Evolutionary conservation across 345 rosid genomes (phyloP).

Genomic region (Moricandia moricandioides): DNA sequence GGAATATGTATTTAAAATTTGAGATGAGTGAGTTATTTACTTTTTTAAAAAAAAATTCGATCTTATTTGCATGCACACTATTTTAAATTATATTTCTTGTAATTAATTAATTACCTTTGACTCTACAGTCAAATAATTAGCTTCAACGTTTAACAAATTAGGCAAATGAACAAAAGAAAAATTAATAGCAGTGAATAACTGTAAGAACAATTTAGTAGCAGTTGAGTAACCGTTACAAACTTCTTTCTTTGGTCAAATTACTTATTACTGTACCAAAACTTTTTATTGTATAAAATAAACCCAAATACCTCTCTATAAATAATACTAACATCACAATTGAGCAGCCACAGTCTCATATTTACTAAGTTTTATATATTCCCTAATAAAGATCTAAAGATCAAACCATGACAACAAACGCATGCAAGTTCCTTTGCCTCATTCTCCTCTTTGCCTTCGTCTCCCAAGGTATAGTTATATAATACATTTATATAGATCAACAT

Average conservation of each 20-base stretch:
- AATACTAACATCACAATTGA: neutral
- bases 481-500: neutral
- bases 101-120: neutral
- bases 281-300: neutral
- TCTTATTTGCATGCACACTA: neutral
- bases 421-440: slow-evolving; percentile 9
- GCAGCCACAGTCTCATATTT: neutral
- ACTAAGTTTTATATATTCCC: neutral
- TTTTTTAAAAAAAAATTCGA: neutral
- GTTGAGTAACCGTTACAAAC: neutral
- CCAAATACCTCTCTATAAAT: neutral
- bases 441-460: slow-evolving; percentile 10
- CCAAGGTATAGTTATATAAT: slow-evolving; percentile 1
- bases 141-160: neutral
- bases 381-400: neutral
- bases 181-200: neutral
- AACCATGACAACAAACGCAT: slow-evolving; percentile 22
- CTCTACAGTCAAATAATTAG: neutral
- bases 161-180: neutral
- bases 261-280: neutral
- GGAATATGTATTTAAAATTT: neutral
- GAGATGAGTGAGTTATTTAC: neutral
- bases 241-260: neutral
- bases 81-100: neutral
- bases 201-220: neutral